A percentile compares a stretch with the other conserved stretches of the same genome.
These are phyloP conservation scores for Ogataea degrootiae DNA, from an alignment of 805 yeast genomes.

Conservation along the genomic window DNA sequence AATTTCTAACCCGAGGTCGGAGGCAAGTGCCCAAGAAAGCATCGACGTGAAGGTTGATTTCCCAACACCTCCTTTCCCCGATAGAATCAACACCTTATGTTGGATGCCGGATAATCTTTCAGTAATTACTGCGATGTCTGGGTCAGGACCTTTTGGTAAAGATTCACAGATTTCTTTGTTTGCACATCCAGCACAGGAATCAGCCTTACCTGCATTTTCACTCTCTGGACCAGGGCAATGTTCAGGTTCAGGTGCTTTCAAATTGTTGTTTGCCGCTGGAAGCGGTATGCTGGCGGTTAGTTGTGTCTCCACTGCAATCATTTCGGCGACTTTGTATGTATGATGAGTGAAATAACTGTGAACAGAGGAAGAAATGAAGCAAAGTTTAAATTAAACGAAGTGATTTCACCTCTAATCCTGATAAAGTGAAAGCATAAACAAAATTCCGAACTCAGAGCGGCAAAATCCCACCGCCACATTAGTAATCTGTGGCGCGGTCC, in stretches of 20 bases:
- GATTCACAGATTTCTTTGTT: conserved; percentile 87
- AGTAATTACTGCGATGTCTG: conserved; percentile 76
- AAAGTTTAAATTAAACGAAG: too few relatives aligned
- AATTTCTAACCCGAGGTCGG: conserved; percentile 73
- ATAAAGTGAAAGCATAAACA: too few relatives aligned
- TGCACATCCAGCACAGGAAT: conserved; percentile 93
- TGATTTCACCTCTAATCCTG: too few relatives aligned
- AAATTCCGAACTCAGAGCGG: too few relatives aligned
- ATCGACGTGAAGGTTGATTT: conserved; percentile 93
- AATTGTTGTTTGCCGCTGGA: neutral
- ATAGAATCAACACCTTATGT: conserved; percentile 75
- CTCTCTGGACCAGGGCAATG: conserved; percentile 99
- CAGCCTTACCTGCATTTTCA: conserved; percentile 88
- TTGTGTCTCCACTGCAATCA: conserved; percentile 12
- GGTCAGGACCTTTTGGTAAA: conserved; percentile 91
- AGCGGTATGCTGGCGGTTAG: neutral
- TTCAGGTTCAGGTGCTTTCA: conserved; percentile 81
- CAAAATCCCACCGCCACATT: too few relatives aligned
- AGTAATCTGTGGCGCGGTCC: too few relatives aligned
- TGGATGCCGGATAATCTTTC: conserved; percentile 56
- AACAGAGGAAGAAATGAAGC: too few relatives aligned
- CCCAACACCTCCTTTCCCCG: conserved; percentile 88
- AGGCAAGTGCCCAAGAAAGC: conserved; percentile 95
- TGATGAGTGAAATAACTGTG: too few relatives aligned
- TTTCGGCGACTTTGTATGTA: neutral